Evolutionary conservation across 345 rosid genomes (phyloP).

Genomic region (Fremontodendron californicum): DNA sequence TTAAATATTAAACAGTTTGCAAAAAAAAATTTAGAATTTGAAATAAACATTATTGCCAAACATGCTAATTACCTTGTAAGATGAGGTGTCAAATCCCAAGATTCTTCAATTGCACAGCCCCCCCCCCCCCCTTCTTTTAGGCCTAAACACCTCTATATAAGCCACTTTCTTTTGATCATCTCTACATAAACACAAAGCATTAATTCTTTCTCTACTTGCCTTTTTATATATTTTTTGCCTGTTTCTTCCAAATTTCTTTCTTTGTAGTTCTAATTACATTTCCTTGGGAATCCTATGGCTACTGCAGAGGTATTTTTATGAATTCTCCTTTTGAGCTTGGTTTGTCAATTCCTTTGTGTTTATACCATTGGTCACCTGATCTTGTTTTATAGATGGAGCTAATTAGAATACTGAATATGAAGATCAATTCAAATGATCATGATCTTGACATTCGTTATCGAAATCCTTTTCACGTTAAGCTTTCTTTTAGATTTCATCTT

Average conservation of each 20-base stretch:
- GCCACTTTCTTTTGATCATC: conserved; percentile 17
- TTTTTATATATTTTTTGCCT: neutral
- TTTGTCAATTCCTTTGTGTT: neutral
- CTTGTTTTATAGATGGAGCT: neutral
- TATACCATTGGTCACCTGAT: neutral
- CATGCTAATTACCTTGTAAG: neutral
- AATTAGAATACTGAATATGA: neutral
- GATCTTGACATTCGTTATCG: neutral
- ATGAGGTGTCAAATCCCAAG: conserved; percentile 43
- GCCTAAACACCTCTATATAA: conserved; percentile 30
- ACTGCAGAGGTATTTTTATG: conserved; percentile 40
- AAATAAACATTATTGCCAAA: no score
- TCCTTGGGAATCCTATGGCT: conserved; percentile 38
- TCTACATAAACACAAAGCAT: conserved; percentile 18
- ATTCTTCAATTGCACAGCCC: conserved; percentile 19
- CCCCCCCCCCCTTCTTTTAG: neutral
- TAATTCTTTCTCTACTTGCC: neutral
- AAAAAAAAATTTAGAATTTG: no score
- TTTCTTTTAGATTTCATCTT: neutral
- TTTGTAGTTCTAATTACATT: neutral
- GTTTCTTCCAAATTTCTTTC: neutral
- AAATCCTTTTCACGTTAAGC: neutral
- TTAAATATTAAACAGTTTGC: no score
- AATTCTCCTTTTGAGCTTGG: neutral
- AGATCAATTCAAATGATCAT: neutral